A percentile compares a stretch with the other conserved stretches of the same genome.
phyloP scores from a whole-genome alignment of 1,284 basidiomycete species.

The Irpex sp. region DNA sequence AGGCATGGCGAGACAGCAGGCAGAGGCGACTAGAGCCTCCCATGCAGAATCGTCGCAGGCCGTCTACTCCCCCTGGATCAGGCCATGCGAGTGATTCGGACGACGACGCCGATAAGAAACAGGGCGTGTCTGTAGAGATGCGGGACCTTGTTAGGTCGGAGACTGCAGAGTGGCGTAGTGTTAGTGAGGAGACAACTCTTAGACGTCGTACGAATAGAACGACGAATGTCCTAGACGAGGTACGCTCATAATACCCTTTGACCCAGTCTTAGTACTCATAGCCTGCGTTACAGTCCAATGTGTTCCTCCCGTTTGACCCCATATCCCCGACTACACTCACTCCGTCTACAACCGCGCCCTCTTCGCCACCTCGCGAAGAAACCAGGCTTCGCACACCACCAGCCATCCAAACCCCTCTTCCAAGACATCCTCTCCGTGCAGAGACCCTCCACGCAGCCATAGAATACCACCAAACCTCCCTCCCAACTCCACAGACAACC shows the following conservation, averaged over 20 bases:
- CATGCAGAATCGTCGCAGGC: background rate
- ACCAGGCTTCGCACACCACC: conserved; percentile 12
- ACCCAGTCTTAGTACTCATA: no score
- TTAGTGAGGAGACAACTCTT: conserved; percentile 30
- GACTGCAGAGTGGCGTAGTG: conserved; percentile 50
- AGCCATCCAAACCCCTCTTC: conserved; percentile 9
- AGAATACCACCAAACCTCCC: background rate
- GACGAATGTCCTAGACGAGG: conserved; percentile 40
- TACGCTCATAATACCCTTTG: no score
- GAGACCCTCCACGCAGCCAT: conserved; percentile 1
- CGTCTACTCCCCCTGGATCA: background rate
- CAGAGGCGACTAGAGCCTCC: conserved; percentile 14
- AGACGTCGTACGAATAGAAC: conserved; percentile 29
- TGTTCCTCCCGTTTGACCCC: conserved; percentile 39
- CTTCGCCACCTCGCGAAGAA: conserved; percentile 28
- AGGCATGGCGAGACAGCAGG: conserved; percentile 46
- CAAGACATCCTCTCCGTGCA: conserved; percentile 1
- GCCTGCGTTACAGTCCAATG: conserved; percentile 32
- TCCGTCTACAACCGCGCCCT: conserved; percentile 36
- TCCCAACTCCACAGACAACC: background rate
- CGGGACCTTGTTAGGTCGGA: conserved; percentile 45
- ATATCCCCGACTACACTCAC: conserved; percentile 47
- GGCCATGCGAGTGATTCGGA: conserved; percentile 12
- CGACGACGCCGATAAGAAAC: conserved; percentile 16
- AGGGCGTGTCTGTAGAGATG: conserved; percentile 36